Evolutionary conservation across 768 basidiomycete species (phyloP).

Genomic region (Lyophyllum atratum): DNA sequence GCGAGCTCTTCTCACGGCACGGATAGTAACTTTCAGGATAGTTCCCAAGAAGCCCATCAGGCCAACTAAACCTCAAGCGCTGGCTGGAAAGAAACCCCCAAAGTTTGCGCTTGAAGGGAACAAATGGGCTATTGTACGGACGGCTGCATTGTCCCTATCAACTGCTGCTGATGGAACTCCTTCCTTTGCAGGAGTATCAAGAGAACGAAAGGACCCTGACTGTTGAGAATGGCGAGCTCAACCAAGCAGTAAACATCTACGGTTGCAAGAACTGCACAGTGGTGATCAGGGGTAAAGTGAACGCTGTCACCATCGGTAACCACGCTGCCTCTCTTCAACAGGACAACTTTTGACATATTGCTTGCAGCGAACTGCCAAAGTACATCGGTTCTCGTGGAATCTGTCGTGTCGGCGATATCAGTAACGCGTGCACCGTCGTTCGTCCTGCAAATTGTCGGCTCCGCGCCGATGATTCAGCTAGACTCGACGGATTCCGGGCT

Average conservation of each 20-base stretch:
- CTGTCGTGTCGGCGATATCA: slow-evolving; percentile 88
- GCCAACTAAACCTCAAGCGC: slow-evolving; percentile 81
- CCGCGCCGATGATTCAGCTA: slow-evolving; percentile 88
- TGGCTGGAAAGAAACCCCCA: slow-evolving; percentile 88
- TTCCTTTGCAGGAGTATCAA: slow-evolving; percentile 74
- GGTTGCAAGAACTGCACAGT: slow-evolving; percentile 87
- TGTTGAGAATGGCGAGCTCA: slow-evolving; percentile 76
- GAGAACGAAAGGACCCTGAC: slow-evolving; percentile 76
- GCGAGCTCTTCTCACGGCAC: neutral
- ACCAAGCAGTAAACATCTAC: slow-evolving; percentile 86
- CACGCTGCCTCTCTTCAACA: slow-evolving; percentile 11
- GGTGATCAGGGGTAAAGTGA: slow-evolving; percentile 89
- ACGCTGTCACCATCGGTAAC: slow-evolving; percentile 86
- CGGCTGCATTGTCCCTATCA: neutral
- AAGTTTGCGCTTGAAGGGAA: slow-evolving; percentile 89
- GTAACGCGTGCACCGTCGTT: slow-evolving; percentile 94
- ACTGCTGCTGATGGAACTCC: neutral
- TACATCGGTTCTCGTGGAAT: slow-evolving; percentile 86
- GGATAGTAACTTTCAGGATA: slow-evolving; percentile 14
- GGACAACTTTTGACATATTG: slow-evolving; percentile 1
- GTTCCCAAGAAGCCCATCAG: slow-evolving; percentile 67
- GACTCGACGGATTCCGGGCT: slow-evolving; percentile 96
- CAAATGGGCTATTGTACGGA: slow-evolving; percentile 88
- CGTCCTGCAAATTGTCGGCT: slow-evolving; percentile 86
- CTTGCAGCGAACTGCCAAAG: slow-evolving; percentile 82